Conservation (phyloP, 2,329 filamentous ascomycete species). For the Diaporthe helianthi region DNA sequence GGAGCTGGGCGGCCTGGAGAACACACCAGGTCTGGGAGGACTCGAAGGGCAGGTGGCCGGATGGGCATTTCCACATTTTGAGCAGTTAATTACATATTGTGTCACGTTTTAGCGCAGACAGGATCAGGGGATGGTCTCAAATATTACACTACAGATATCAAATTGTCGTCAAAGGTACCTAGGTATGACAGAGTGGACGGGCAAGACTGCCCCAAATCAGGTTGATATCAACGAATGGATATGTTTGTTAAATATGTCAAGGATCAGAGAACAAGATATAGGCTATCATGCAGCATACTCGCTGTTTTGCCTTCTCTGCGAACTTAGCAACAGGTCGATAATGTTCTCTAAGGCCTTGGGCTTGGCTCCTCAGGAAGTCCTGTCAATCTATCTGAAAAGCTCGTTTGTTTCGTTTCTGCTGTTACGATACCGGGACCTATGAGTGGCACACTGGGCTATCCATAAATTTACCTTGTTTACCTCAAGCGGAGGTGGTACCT, state of each 20-base stretch:
- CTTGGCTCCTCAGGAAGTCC: not conserved
- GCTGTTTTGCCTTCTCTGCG: not conserved
- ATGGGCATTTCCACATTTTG: slow-evolving; percentile 5
- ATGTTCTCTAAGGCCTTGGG: not conserved
- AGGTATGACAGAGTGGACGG: not conserved
- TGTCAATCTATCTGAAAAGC: not conserved
- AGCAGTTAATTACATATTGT: not conserved
- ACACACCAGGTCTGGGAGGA: slow-evolving; percentile 17
- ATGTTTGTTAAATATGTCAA: not conserved
- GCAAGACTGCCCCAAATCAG: not conserved
- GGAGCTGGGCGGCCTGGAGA: slow-evolving; percentile 41
- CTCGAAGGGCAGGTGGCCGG: slow-evolving; percentile 1
- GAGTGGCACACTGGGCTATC: too few species aligned
- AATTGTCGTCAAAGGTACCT: too few species aligned
- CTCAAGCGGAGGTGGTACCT: not conserved
- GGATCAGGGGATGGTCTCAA: not conserved
- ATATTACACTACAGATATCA: not conserved
- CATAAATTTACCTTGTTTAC: not conserved
- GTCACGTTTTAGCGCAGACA: not conserved
- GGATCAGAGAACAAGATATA: not conserved
- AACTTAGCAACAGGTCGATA: not conserved
- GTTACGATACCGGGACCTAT: not conserved
- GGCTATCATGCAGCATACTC: not conserved
- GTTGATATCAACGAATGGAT: not conserved
- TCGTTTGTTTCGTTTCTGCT: not conserved